A percentile compares a stretch with the other conserved stretches of the same genome.
Evolutionary conservation across 352 stramenopile genomes (phyloP).

Genomic region (Globisporangium radiosum): DNA sequence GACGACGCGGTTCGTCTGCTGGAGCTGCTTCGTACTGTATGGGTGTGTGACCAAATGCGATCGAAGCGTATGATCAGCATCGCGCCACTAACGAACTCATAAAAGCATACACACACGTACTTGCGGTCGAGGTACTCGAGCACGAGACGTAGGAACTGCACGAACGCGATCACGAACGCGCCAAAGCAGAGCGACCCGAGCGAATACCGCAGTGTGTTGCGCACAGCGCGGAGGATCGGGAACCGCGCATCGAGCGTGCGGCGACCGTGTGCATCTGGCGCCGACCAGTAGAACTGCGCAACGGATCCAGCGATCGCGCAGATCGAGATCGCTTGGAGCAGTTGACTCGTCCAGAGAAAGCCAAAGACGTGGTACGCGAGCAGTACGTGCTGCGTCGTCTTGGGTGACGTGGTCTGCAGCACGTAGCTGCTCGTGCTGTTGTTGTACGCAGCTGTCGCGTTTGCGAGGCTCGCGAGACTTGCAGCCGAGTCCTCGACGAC

Average conservation of each 20-base stretch:
- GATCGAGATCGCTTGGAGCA: slow-evolving; percentile 93
- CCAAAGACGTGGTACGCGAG: slow-evolving; percentile 89
- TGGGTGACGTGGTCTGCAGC: slow-evolving; percentile 21
- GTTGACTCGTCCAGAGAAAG: slow-evolving; percentile 95
- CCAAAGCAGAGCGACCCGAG: slow-evolving; percentile 95
- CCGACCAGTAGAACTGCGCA: slow-evolving; percentile 91
- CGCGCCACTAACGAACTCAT: not conserved
- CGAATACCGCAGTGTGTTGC: slow-evolving; percentile 84
- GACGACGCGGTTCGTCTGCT: slow-evolving; percentile 65
- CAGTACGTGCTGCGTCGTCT: slow-evolving; percentile 45
- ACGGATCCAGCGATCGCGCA: slow-evolving; percentile 90
- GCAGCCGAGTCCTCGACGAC: slow-evolving; percentile 20
- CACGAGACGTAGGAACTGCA: slow-evolving; percentile 92
- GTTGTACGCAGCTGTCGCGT: slow-evolving; percentile 34
- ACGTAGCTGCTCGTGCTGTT: slow-evolving; percentile 1
- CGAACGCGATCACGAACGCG: slow-evolving; percentile 94
- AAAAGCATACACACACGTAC: slow-evolving; percentile 22
- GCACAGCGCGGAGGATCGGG: slow-evolving; percentile 52
- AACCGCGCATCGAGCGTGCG: slow-evolving; percentile 46
- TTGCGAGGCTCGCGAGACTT: slow-evolving; percentile 16
- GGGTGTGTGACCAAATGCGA: not conserved
- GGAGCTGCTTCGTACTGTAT: slow-evolving; percentile 63
- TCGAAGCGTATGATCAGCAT: not conserved
- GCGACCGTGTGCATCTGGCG: slow-evolving; percentile 19
- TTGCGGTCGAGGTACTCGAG: slow-evolving; percentile 94